Base-by-base conservation (phyloP, 2,329 filamentous ascomycete genomes). In the Tolypocladium tropicale region DNA sequence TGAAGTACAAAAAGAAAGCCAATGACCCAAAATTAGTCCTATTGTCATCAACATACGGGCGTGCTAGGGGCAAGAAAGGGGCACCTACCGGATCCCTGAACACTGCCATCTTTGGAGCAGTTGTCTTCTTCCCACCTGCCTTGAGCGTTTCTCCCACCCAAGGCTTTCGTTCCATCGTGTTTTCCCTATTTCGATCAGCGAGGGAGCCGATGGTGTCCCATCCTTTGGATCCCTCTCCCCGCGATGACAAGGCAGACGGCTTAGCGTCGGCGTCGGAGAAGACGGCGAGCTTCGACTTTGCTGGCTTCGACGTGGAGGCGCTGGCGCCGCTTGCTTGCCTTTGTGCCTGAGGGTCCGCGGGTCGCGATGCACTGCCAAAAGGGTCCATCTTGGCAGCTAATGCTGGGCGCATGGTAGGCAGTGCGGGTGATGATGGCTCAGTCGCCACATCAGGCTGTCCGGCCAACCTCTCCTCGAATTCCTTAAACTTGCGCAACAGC, bases 171-270 rank as follows among this genome's bases (percentile, higher is more conserved):
- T 93, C 90, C 62, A 92, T 76, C 7, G 79, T 78, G 67, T 99
- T 99, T 71, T 99, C 94, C 78, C 97, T 99, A 78, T 90, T 96
- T 53, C 94, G 82, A 59, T 96, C 89, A 53, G 85, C 82, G 58
- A 96, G 74, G 1, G 90, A 90, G 33, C 89, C 92, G 67, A 99
- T 96, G 59, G 78, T 93, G 61, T 96, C 90, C 93, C 94, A 97
- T 2, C 91, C 93, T 68, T 85, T 88, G 1, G 84, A 78, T 48
- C 74, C 74, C 11, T 76, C 74, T 3, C 74, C 76, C 16, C 76
- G 75, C 56, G 77, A 78, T 57, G 76, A 79, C 68, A 80, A 77
- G 56, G 76, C 78, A 14, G 83, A 79, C 5, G 83, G 74, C 48
- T 81, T 76, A 48, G 81, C 78, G 57, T 87, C 83, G 0, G 81